Evolutionary conservation across 768 basidiomycete species (phyloP).

Genomic region (Exidia glandulosa): DNA sequence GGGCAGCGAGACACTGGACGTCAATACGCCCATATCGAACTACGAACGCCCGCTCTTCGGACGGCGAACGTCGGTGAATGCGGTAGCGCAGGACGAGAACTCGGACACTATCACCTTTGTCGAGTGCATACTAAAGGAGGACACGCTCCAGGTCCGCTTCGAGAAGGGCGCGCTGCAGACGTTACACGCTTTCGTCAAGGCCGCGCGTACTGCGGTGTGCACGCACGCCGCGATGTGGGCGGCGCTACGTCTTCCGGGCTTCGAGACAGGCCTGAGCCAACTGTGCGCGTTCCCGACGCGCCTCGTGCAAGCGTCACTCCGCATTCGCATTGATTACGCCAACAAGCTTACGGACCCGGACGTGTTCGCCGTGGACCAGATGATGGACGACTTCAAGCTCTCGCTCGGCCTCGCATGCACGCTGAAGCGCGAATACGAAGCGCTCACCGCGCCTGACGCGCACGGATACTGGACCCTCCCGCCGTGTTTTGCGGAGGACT

Average conservation of each 20-base stretch:
- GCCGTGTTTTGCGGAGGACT: constrained; percentile 79
- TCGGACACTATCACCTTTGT: constrained; percentile 78
- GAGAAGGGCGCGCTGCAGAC: constrained; percentile 82
- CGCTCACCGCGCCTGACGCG: constrained; percentile 79
- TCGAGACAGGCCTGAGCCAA: constrained; percentile 79
- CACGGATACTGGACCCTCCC: constrained; percentile 83
- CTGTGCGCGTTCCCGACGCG: constrained; percentile 93
- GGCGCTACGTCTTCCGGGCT: constrained; percentile 85
- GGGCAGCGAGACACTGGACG: constrained; percentile 81
- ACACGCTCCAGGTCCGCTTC: constrained; percentile 89
- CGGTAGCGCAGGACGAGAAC: constrained; percentile 32
- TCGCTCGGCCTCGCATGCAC: constrained; percentile 87
- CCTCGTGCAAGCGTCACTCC: constrained; percentile 83
- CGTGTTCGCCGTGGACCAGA: constrained; percentile 84
- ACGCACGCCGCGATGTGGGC: constrained; percentile 63
- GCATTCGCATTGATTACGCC: constrained; percentile 81
- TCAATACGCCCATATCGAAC: constrained; percentile 66
- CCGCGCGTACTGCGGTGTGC: constrained; percentile 80
- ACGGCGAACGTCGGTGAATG: constrained; percentile 11
- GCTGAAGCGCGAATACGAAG: constrained; percentile 90
- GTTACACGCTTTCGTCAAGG: constrained; percentile 75
- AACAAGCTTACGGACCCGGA: constrained; percentile 82
- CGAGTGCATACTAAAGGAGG: constrained; percentile 89
- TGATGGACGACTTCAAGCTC: constrained; percentile 85
- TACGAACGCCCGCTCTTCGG: constrained; percentile 38